Evolutionary conservation across 2,329 filamentous ascomycete genomes (phyloP), one percentile per base, ranked within the genome.

Genomic region (Arthrobotrys entomopaga): DNA sequence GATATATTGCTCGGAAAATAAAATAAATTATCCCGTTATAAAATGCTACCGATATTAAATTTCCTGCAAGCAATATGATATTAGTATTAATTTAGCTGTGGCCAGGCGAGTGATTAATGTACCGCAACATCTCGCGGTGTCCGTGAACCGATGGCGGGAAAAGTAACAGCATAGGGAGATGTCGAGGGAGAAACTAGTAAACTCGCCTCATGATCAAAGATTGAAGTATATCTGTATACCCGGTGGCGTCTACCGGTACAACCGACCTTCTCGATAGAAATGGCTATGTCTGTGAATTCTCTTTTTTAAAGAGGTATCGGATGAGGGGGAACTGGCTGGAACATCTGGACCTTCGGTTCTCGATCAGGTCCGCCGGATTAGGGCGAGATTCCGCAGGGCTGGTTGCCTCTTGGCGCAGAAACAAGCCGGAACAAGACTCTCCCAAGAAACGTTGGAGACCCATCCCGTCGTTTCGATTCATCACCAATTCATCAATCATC

Each of bases 361-460:
- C 50, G 60, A 65, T 60, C 34, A 26, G 50, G 54, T 58, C 53
- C 52, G 26, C 69, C 69, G 69, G 29, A 73, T 66, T 66, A 54
- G 54, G 65, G 52, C 20, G 53, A 60, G 40, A 38, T 34, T 34
- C 24, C 13, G 29, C 24, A 16, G 43, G 3, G 49, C 6, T 11
- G 40, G 58, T 54, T 49, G 70, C 63, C 70, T 42, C 70, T 74
- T 74, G 70, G 70, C 70, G 15, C 57, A 64, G 29, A 73, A 74
- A 74, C 70, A 74, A 74, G 70, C 64, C 70, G 66, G 70, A 63
- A 74, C 70, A 67, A 74, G 70, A 74, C 56, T 48, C 29, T 57
- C 70, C 70, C 63, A 74, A 67, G 63, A 67, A 66, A 67, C 64
- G 38, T 34, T 34, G 29, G 29, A 34, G 29, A 34, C 52, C 64